phyloP scores from a whole-genome alignment of 352 stramenopile species.

The Phytophthora kernoviae region DNA sequence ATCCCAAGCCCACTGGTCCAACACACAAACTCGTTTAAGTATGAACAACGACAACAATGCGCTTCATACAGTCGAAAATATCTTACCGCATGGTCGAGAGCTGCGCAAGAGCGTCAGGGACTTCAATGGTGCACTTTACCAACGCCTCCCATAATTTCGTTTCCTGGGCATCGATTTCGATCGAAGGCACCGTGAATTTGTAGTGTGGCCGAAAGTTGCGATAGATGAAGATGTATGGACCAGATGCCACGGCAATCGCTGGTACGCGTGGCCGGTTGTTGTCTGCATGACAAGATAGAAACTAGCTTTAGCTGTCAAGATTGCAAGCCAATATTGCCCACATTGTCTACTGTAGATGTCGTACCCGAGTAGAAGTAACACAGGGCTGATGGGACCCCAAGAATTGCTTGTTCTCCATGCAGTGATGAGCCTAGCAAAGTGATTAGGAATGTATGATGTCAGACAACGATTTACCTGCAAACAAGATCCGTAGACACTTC shows the following conservation, averaged over 20 bases:
- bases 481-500: neutral
- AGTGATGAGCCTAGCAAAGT: conserved; percentile 59
- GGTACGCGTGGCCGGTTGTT: conserved; percentile 72
- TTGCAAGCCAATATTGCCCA: neutral
- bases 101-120: conserved; percentile 65
- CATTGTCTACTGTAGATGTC: neutral
- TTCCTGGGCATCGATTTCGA: conserved; percentile 80
- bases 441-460: neutral
- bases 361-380: conserved; percentile 79
- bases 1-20: conserved; percentile 57
- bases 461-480: neutral
- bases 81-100: conserved; percentile 62
- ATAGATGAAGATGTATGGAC: conserved; percentile 91
- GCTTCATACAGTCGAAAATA: neutral
- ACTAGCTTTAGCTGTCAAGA: neutral
- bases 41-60: neutral
- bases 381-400: conserved; percentile 75
- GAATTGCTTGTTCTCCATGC: conserved; percentile 78
- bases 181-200: conserved; percentile 86
- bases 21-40: neutral
- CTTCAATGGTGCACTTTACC: conserved; percentile 73
- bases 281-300: conserved; percentile 34
- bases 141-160: conserved; percentile 73
- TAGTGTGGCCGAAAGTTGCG: conserved; percentile 91
- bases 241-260: conserved; percentile 84